These are phyloP conservation scores for Tetratostichococcus sp. DNA, from an alignment of 139 green algal species.

Conservation along the genomic window DNA sequence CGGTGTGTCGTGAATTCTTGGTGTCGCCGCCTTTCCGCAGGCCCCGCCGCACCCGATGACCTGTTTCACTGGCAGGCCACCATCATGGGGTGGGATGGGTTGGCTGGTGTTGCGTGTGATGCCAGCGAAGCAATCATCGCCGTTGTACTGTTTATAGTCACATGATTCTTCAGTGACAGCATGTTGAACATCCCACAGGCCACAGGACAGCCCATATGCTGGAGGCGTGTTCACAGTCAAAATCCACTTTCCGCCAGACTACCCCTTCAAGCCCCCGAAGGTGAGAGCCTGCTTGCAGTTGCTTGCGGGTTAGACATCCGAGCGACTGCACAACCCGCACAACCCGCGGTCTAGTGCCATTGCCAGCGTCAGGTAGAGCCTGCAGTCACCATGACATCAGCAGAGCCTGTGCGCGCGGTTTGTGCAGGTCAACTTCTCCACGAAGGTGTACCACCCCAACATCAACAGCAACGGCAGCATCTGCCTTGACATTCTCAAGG, in stretches of 20 bases:
- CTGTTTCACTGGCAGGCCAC: conserved; percentile 91
- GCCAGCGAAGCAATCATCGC: too few species aligned
- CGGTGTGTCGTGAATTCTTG: not conserved
- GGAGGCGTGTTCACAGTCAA: conserved; percentile 96
- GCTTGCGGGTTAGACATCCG: too few species aligned
- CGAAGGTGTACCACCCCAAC: conserved; percentile 98
- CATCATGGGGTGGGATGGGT: conserved; percentile 57
- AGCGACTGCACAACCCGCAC: too few species aligned
- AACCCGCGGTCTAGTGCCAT: too few species aligned
- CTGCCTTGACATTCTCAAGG: conserved; percentile 98
- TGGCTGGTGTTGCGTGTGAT: too few species aligned
- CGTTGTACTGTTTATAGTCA: too few species aligned
- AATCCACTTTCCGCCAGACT: conserved; percentile 96
- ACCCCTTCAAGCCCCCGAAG: conserved; percentile 96
- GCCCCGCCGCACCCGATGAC: conserved; percentile 69
- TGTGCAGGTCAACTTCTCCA: conserved; percentile 73
- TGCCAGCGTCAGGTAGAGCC: too few species aligned
- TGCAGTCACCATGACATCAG: too few species aligned
- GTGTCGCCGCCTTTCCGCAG: too few species aligned
- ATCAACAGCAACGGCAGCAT: conserved; percentile 96
- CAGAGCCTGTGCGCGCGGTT: not conserved
- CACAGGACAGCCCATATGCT: conserved; percentile 82
- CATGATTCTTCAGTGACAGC: too few species aligned
- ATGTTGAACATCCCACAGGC: too few species aligned
- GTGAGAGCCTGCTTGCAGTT: conserved; percentile 29